Conservation (phyloP, 495 filamentous ascomycete species). For the Hypoxylon perforatum region DNA sequence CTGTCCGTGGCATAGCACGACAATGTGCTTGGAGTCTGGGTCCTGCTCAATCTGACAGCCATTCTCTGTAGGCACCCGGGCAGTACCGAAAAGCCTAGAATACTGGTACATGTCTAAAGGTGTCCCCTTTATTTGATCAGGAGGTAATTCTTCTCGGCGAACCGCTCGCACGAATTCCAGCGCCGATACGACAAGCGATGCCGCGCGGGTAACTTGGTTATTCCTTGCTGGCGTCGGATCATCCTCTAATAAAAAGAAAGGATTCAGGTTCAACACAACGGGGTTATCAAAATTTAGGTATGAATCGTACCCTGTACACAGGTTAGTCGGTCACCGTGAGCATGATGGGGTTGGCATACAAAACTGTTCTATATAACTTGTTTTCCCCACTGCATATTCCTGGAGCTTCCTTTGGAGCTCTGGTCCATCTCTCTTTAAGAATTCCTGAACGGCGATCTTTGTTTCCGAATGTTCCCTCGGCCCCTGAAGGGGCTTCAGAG, state of each 20-base stretch:
- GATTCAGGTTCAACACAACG: conserved; percentile 96
- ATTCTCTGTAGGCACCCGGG: conserved; percentile 92
- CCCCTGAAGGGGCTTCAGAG: conserved; percentile 84
- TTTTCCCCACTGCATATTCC: conserved; percentile 91
- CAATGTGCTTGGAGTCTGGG: conserved; percentile 85
- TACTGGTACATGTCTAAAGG: conserved; percentile 99
- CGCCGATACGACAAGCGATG: conserved; percentile 90
- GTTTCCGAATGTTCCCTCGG: conserved; percentile 86
- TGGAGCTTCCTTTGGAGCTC: conserved; percentile 88
- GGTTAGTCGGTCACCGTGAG: conserved; percentile 8
- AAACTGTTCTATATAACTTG: conserved; percentile 98
- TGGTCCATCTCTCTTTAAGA: conserved; percentile 84
- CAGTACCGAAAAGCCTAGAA: conserved; percentile 93
- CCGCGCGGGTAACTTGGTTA: conserved; percentile 94
- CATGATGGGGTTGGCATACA: conserved; percentile 69
- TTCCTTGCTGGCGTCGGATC: conserved; percentile 96
- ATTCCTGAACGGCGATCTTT: conserved; percentile 82
- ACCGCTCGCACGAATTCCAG: conserved; percentile 94
- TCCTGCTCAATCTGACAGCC: conserved; percentile 97
- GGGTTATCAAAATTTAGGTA: conserved; percentile 98
- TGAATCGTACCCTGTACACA: conserved; percentile 88
- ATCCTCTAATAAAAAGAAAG: conserved; percentile 97
- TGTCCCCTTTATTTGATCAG: conserved; percentile 82
- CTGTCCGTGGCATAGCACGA: conserved; percentile 95
- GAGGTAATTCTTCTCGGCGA: conserved; percentile 89